phyloP scores from a whole-genome alignment of 106 monocot species.

The Dendrobium officinale region DNA sequence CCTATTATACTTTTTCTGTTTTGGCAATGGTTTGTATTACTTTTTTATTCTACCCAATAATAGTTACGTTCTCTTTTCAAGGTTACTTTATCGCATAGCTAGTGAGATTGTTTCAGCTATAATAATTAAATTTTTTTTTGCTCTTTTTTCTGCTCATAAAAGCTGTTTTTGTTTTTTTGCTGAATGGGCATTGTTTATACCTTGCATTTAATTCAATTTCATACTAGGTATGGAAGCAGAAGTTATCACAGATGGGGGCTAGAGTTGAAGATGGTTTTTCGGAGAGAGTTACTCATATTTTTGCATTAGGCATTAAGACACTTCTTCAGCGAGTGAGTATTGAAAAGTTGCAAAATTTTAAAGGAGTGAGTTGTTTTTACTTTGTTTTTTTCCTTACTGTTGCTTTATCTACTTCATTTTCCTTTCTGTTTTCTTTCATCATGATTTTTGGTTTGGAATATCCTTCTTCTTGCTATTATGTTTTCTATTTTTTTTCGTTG shows the following conservation, averaged over 20 bases:
- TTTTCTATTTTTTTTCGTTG: too few species aligned
- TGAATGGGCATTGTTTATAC: background rate
- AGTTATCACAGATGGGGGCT: slow-evolving; percentile 78
- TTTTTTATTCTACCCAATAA: too few species aligned
- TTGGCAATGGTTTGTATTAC: background rate
- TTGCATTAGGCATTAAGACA: slow-evolving; percentile 30
- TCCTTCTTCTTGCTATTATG: too few species aligned
- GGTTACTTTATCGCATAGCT: background rate
- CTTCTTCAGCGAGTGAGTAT: slow-evolving; percentile 33
- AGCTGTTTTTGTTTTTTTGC: background rate
- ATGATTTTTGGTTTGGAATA: background rate
- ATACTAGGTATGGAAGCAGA: slow-evolving; percentile 66
- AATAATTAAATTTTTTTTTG: background rate
- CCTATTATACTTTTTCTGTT: background rate
- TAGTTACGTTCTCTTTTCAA: background rate
- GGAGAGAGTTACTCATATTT: slow-evolving; percentile 55
- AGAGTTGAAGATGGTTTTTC: slow-evolving; percentile 38
- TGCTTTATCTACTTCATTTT: background rate
- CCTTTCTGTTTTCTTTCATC: background rate
- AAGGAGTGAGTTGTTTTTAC: slow-evolving; percentile 36
- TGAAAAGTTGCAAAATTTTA: slow-evolving; percentile 28
- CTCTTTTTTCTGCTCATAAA: background rate
- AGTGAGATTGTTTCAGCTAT: background rate
- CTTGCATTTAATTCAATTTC: background rate
- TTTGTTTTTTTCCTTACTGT: background rate